Percentiles rank a stretch among this genome's conserved stretches.
Evolutionary conservation across 2,329 filamentous ascomycete genomes (phyloP).

Genomic region (Uncinocarpus reesii): DNA sequence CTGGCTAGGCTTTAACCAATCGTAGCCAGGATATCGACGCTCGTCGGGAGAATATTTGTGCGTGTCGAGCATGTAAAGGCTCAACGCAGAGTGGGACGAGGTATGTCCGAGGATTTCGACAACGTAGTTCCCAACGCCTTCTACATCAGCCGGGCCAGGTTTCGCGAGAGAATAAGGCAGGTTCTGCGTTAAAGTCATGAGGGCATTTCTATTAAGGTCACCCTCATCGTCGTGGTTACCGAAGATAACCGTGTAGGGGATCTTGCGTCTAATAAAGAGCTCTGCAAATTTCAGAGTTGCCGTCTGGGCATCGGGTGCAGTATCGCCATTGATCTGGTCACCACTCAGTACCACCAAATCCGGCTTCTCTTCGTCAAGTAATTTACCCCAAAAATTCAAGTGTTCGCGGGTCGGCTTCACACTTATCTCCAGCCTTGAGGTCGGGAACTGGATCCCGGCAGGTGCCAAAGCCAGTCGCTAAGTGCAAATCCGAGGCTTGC

Average conservation of each 20-base stretch:
- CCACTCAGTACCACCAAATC: slow-evolving; percentile 86
- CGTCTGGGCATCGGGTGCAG: slow-evolving; percentile 79
- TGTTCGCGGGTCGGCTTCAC: slow-evolving; percentile 84
- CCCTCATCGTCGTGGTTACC: slow-evolving; percentile 96
- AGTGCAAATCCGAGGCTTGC: slow-evolving; percentile 86
- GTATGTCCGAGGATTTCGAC: slow-evolving; percentile 79
- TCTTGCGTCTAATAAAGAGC: slow-evolving; percentile 71
- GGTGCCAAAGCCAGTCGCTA: slow-evolving; percentile 75
- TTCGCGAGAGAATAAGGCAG: slow-evolving; percentile 83
- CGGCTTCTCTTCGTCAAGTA: slow-evolving; percentile 87
- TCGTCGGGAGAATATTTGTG: slow-evolving; percentile 89
- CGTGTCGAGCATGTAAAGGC: slow-evolving; percentile 88
- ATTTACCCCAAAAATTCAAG: slow-evolving; percentile 73
- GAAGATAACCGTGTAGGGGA: slow-evolving; percentile 89
- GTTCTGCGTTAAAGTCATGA: slow-evolving; percentile 78
- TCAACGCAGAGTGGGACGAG: slow-evolving; percentile 75
- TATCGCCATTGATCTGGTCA: slow-evolving; percentile 92
- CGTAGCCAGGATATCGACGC: slow-evolving; percentile 78
- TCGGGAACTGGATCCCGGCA: slow-evolving; percentile 81
- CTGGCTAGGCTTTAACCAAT: slow-evolving; percentile 91
- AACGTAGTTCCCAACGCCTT: slow-evolving; percentile 90
- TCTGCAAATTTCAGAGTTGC: slow-evolving; percentile 89
- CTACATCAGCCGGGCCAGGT: slow-evolving; percentile 70
- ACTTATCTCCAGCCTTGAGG: slow-evolving; percentile 57
- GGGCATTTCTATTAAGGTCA: slow-evolving; percentile 60